Evolutionary conservation across 768 basidiomycete genomes (phyloP).

Genomic region (Dacryopinax primogenitus): DNA sequence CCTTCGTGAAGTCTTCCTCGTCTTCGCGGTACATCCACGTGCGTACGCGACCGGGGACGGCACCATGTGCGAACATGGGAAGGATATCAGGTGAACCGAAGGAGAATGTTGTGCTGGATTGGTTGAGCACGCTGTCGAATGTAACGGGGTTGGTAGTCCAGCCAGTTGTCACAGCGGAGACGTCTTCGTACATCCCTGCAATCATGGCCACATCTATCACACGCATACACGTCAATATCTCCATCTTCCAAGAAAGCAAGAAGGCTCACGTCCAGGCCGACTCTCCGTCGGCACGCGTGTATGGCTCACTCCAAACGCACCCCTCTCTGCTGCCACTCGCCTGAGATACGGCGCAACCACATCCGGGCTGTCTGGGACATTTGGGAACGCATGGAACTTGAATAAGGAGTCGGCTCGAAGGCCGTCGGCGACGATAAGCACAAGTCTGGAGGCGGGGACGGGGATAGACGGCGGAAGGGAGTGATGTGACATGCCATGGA

Average conservation of each 20-base stretch:
- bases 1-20: constrained; percentile 81
- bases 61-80: constrained; percentile 74
- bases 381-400: constrained; percentile 45
- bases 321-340: constrained; percentile 49
- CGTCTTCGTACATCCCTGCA: constrained; percentile 86
- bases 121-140: constrained; percentile 82
- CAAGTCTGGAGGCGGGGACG: neutral
- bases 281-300: constrained; percentile 81
- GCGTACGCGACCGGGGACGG: constrained; percentile 51
- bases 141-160: constrained; percentile 74
- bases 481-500: constrained; percentile 58
- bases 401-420: constrained; percentile 71
- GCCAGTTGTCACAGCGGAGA: constrained; percentile 76
- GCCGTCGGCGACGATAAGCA: constrained; percentile 51
- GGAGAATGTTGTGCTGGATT: constrained; percentile 60
- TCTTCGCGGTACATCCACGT: constrained; percentile 67
- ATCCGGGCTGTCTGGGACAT: constrained; percentile 38
- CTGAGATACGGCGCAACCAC: constrained; percentile 64
- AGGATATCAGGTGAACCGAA: constrained; percentile 84
- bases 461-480: neutral
- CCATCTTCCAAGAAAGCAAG: neutral
- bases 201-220: constrained; percentile 55
- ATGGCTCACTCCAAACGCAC: constrained; percentile 74
- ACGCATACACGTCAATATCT: neutral
- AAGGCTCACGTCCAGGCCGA: constrained; percentile 59